Evolutionary conservation across 768 basidiomycete genomes (phyloP), one percentile per base, ranked within the genome.

Genomic region (Termitomyces bulborhizus): DNA sequence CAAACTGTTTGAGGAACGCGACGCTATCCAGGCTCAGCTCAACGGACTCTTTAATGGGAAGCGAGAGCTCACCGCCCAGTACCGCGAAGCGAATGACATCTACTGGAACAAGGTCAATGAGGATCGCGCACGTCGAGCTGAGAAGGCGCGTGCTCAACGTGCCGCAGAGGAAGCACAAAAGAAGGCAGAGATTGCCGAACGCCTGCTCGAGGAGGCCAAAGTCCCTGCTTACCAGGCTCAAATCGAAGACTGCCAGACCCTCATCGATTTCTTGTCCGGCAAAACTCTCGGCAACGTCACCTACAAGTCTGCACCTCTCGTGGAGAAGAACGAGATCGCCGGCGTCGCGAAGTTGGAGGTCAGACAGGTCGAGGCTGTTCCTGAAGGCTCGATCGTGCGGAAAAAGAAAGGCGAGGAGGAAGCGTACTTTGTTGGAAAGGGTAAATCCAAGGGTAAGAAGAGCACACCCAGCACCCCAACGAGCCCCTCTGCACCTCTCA

Each of bases 351-450:
- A 90, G 68, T 78, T 94, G 32, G 93, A 98, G 57, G 70, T 90
- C 46, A 80, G 97, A 54, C 81, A 92, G 66, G 93, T 98, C 29
- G 93, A 94, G 34, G 77, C 72, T 26, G 75, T 73, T 15, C 78
- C 82, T 7, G 85, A 87, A 50, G 91, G 88, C 36, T 69, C 86
- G 55, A 78, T 95, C 26, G 76, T 72, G 21, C 78, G 86, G 64
- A 98, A 96, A 78, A 99, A 99, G 81, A 98, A 98, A 76, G 88
- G 84, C 32, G 88, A 88, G 44, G 89, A 88, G 27, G 85, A 90
- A 53, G 63, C 83, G 4, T 90, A 93, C 69, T 94, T 93, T 68
- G 80, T 84, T 16, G 89, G 77, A 58, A 92, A 88, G 69, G 77
- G 78, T 46, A 86, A 82, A 63, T 76, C 71, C 48, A 83, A 85